A percentile compares a stretch with the other conserved stretches of the same genome.
phyloP scores from a whole-genome alignment of 2,329 filamentous ascomycete species.

The Cadophora gregata region DNA sequence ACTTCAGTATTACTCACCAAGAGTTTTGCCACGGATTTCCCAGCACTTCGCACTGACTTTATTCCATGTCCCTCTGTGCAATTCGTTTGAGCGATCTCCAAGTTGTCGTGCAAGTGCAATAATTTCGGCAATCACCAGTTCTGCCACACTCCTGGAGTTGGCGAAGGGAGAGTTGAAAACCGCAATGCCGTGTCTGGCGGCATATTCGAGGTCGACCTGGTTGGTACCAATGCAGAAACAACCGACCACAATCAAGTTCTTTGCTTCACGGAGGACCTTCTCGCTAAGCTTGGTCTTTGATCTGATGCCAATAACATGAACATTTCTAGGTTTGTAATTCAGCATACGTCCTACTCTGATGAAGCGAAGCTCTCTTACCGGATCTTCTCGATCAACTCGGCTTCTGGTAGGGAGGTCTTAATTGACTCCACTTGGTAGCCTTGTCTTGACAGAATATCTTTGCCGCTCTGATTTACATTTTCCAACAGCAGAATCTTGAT shows the following conservation, averaged over 20 bases:
- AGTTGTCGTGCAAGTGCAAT: slow-evolving; percentile 91
- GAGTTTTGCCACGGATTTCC: slow-evolving; percentile 97
- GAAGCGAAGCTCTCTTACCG: slow-evolving; percentile 58
- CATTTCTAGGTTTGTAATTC: slow-evolving; percentile 64
- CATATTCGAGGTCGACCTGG: slow-evolving; percentile 86
- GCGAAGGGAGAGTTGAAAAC: slow-evolving; percentile 99
- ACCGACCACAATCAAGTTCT: slow-evolving; percentile 92
- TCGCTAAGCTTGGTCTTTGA: slow-evolving; percentile 96
- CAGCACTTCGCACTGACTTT: slow-evolving; percentile 97
- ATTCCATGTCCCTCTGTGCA: slow-evolving; percentile 96
- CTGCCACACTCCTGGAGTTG: slow-evolving; percentile 95
- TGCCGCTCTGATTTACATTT: slow-evolving; percentile 92
- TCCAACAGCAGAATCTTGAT: slow-evolving; percentile 96
- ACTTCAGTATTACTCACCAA: slow-evolving; percentile 60
- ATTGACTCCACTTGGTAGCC: slow-evolving; percentile 95
- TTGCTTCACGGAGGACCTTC: slow-evolving; percentile 84
- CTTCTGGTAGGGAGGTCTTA: slow-evolving; percentile 89
- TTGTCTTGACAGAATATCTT: slow-evolving; percentile 80
- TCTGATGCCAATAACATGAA: slow-evolving; percentile 96
- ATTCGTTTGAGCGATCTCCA: slow-evolving; percentile 89
- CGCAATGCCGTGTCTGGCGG: slow-evolving; percentile 84
- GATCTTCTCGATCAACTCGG: slow-evolving; percentile 96
- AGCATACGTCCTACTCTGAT: neutral
- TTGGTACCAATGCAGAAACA: slow-evolving; percentile 99
- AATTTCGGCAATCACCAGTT: slow-evolving; percentile 93